phyloP scores from a whole-genome alignment of 2,329 filamentous ascomycete genomes.

The Diplodia intermedia region DNA sequence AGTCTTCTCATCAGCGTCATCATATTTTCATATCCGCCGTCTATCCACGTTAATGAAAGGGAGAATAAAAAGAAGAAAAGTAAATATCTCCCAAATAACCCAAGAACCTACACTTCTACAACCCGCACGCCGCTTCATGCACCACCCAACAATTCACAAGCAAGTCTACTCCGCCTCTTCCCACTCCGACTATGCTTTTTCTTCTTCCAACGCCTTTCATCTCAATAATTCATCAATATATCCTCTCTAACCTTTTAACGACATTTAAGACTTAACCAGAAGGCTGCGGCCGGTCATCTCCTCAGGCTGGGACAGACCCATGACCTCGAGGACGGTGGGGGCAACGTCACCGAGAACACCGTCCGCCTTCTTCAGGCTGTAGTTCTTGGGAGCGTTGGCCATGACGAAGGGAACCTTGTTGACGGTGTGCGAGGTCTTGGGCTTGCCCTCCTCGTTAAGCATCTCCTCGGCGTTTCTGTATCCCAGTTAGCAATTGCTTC shows the following conservation, averaged over 20 bases:
- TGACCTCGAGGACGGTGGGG: constrained; percentile 86
- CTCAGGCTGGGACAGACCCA: constrained; percentile 88
- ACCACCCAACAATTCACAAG: not conserved
- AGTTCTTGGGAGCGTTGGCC: constrained; percentile 92
- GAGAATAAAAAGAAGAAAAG: not conserved
- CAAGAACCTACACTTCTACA: constrained; percentile 22
- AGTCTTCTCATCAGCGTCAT: constrained; percentile 1
- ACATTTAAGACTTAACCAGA: constrained; percentile 70
- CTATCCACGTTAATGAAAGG: constrained; percentile 7
- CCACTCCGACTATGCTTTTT: constrained; percentile 8
- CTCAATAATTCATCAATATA: not conserved
- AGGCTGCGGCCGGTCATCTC: constrained; percentile 92
- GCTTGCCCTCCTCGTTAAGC: constrained; percentile 93
- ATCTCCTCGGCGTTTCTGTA: constrained; percentile 92
- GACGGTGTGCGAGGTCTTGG: constrained; percentile 96
- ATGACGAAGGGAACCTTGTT: constrained; percentile 99
- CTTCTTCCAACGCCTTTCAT: constrained; percentile 12
- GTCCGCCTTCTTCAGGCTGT: constrained; percentile 80
- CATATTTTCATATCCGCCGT: constrained; percentile 16
- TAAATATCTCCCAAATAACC: not conserved
- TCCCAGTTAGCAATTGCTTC: not conserved
- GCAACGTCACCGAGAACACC: constrained; percentile 97
- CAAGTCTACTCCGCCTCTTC: constrained; percentile 6
- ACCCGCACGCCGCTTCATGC: constrained; percentile 20
- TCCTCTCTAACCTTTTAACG: not conserved